Base-by-base conservation (phyloP, 2,329 filamentous ascomycete genomes). In the Verticillium zaregamsianum region DNA sequence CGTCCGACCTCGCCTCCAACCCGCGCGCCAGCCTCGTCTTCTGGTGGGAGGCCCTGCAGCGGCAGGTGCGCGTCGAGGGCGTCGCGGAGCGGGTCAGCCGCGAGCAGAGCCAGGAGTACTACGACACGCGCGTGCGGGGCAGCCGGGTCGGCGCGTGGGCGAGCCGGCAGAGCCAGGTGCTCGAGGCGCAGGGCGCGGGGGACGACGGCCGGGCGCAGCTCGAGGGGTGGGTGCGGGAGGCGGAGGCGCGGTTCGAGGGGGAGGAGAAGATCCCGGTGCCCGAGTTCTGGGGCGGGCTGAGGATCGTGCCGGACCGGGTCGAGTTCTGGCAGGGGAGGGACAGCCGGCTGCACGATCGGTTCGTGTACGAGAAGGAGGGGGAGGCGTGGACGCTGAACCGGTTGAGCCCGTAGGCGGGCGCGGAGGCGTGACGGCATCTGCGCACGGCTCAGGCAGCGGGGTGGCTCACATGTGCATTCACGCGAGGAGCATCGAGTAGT, bases 311-410 rank as follows among this genome's bases (percentile, higher is more conserved):
- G 0, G 90, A 93, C 71, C 86, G 87, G 68, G 84, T 99, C 57
- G 95, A 99, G 82, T 99, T 99, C 74, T 99, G 95, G 87, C 93
- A 97, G 81, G 95, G 95, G 3, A 85, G 95, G 69, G 85, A 92
- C 72, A 97, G 90, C 77, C 84, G 95, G 63, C 78, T 99, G 75
- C 95, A 99, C 77, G 95, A 99, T 81, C 89, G 95, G 28, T 98
- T 99, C 74, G 84, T 88, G 64, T 98, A 97, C 77, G 86, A 87
- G 61, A 87, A 85, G 73, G 82, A 85, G 58, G 80, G 79, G 59
- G 74, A 76, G 60, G 77, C 76, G 68, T 93, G 90, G 90, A 84
- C 77, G 70, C 77, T 95, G 68, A 83, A 92, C 68, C 86, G 91
- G 69, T 73, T 93, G 73, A 93, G 90, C 71, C 91, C 91, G 20